Conservation (phyloP, 2,329 filamentous ascomycete species). For the Rhexocercosporidium sp. region DNA sequence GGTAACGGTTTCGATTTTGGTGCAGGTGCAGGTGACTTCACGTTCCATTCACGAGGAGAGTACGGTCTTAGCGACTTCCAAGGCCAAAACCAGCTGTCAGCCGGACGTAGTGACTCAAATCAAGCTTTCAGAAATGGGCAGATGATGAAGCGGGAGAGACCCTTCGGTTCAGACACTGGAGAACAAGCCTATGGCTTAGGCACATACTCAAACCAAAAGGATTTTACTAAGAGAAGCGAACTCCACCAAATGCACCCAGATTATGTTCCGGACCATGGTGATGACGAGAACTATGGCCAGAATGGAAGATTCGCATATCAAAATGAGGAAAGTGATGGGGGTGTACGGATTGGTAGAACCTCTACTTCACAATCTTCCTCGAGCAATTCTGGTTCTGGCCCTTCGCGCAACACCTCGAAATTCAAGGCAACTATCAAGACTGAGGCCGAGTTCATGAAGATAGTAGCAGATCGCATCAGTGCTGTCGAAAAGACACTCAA, state of each 20-base stretch:
- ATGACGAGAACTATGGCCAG: background rate
- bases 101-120: background rate
- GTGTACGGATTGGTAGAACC: background rate
- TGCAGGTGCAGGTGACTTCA: background rate
- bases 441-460: background rate
- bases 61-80: too few species aligned
- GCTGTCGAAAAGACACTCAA: background rate
- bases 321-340: background rate
- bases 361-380: too few species aligned
- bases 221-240: background rate
- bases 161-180: background rate
- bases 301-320: background rate
- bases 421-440: background rate
- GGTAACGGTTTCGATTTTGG: background rate
- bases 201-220: background rate
- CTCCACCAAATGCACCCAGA: background rate
- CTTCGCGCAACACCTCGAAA: background rate
- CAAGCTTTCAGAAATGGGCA: background rate
- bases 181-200: background rate
- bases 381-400: background rate
- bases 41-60: too few species aligned
- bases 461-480: background rate
- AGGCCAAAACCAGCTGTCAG: background rate
- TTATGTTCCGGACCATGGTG: background rate
- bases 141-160: background rate